Conservation (phyloP, 169 alveolate species). For the Babesia sp. region DNA sequence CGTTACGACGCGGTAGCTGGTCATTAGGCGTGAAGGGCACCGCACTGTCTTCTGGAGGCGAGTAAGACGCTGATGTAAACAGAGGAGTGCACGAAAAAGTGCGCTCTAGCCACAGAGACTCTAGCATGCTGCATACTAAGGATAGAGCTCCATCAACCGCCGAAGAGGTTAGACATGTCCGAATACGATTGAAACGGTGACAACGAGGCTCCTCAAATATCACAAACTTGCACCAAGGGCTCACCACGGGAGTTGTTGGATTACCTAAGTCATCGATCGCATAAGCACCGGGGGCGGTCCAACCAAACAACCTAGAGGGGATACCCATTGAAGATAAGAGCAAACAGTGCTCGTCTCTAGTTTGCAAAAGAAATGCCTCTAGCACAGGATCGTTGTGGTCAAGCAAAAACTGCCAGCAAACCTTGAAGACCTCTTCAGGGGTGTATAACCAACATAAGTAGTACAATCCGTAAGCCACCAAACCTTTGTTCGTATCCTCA, state of each 20-base stretch:
- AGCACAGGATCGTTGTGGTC: constrained; percentile 5
- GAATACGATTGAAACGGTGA: constrained; percentile 23
- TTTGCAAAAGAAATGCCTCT: neutral
- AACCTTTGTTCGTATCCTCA: constrained; percentile 5
- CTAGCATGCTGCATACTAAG: constrained; percentile 24
- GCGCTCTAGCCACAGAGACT: constrained; percentile 44
- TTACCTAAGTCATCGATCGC: constrained; percentile 33
- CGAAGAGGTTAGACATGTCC: constrained; percentile 38
- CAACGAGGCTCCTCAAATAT: constrained; percentile 9
- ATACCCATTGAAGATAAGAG: constrained; percentile 47
- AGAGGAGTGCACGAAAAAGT: constrained; percentile 27
- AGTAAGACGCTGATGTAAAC: neutral
- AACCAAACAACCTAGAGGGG: constrained; percentile 32
- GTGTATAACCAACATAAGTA: constrained; percentile 59
- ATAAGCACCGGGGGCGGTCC: constrained; percentile 62
- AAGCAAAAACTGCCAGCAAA: constrained; percentile 25
- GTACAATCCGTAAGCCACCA: constrained; percentile 47
- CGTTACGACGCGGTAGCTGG: constrained; percentile 38
- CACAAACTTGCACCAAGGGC: constrained; percentile 67
- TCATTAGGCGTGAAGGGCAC: constrained; percentile 14
- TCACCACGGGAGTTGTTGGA: constrained; percentile 44
- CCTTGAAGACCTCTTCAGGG: constrained; percentile 45
- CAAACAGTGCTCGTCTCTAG: constrained; percentile 1
- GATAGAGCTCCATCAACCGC: constrained; percentile 48
- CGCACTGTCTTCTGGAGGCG: neutral